Percentiles rank a stretch among this genome's conserved stretches.
Evolutionary conservation across 331 rosid species (phyloP).

Genomic region (Dryas integrifolia): DNA sequence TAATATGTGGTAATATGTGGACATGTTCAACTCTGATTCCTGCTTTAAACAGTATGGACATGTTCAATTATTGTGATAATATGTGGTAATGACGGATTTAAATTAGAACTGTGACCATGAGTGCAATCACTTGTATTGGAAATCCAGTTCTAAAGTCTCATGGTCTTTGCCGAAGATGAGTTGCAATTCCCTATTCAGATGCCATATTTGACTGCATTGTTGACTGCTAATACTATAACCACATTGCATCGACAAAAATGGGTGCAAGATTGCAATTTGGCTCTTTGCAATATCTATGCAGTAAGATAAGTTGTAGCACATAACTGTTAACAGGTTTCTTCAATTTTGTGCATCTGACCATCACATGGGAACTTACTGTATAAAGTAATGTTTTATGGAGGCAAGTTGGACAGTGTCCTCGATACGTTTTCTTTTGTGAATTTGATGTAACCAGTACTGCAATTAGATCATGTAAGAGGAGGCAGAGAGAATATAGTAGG

Average conservation of each 20-base stretch:
- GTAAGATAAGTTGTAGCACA: not conserved
- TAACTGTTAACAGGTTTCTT: not conserved
- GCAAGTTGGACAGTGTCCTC: not conserved
- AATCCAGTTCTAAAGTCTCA: not conserved
- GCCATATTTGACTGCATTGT: not conserved
- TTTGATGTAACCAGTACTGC: not conserved
- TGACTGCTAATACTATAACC: not conserved
- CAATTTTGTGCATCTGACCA: not conserved
- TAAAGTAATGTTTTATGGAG: not conserved
- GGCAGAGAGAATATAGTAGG: not conserved
- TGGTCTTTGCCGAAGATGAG: not conserved
- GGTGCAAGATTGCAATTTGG: conserved; percentile 2
- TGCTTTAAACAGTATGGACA: not conserved
- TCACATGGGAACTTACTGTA: not conserved
- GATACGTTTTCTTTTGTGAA: not conserved
- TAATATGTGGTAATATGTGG: no score
- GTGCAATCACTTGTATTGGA: not conserved
- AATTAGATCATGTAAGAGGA: not conserved
- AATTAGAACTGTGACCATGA: not conserved
- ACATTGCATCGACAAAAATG: not conserved
- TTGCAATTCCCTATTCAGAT: not conserved
- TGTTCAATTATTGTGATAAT: not conserved
- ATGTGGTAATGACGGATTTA: not conserved
- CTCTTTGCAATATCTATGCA: not conserved
- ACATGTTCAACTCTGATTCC: not conserved